Evolutionary conservation across 2,329 filamentous ascomycete genomes (phyloP), one percentile per base, ranked within the genome.

Genomic region (Didymella keratinophila): DNA sequence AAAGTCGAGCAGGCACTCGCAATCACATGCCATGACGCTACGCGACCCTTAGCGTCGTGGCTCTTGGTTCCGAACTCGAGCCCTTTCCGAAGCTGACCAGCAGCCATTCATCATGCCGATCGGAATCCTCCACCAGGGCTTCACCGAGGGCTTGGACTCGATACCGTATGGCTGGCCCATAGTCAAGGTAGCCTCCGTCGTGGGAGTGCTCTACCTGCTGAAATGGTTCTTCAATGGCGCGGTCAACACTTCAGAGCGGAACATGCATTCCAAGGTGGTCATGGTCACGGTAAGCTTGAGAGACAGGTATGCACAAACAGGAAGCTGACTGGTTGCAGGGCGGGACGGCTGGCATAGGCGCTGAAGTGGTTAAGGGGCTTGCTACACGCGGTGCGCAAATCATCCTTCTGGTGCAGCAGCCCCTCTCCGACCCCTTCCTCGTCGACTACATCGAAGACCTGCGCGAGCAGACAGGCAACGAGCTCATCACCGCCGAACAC

Each of bases 401-500:
- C 62, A 85, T 98, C 58, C 88, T 99, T 42, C 86, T 99, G 49
- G 96, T 94, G 6, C 91, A 91, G 63, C 87, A 93, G 69, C 83
- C 91, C 27, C 86, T 92, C 12, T 87, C 87, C 36, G 93, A 99
- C 75, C 87, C 92, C 12, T 98, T 97, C 78, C 85, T 98, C 10
- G 88, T 91, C 70, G 95, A 99, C 70, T 96, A 92, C 78, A 91
- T 99, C 68, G 89, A 96, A 67, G 94, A 97, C 75, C 78, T 99
- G 41, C 89, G 96, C 54, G 81, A 84, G 27, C 82, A 84, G 52
- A 92, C 92, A 8, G 84, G 86, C 30, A 98, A 98, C 78, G 83
- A 93, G 58, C 83, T 99, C 71, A 92, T 99, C 67, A 98, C 96
- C 71, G 93, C 95, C 59, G 95, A 99, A 77, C 91, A 97, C 78